Evolutionary conservation across 2,329 filamentous ascomycete species (phyloP), one percentile per base, ranked within the genome.

Genomic region (Elsinoe perseae): DNA sequence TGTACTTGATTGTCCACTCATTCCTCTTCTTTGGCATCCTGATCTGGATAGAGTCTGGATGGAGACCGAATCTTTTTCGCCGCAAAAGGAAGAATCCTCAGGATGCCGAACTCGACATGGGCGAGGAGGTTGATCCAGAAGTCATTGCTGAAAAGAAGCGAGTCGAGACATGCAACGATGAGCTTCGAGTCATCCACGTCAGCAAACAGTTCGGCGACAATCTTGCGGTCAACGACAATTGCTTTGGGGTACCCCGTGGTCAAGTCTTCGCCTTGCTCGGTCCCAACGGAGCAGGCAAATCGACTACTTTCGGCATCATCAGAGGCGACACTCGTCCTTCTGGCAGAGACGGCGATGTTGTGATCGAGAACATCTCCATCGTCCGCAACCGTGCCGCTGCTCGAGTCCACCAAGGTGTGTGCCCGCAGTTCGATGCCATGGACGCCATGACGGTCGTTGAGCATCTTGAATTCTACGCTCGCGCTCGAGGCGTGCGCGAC

Each of bases 271-370:
- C 90, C 0, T 78, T 96, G 0, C 79, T 97, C 1, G 91, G 91
- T 0, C 90, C 91, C 14, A 95, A 95, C 66, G 90, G 91, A 21
- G 92, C 91, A 1, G 91, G 91, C 57, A 96, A 96, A 65, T 89
- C 85, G 0, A 95, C 90, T 0, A 95, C 87, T 0, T 95, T 96
- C 63, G 89, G 85, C 1, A 76, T 95, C 42, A 89, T 97, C 61
- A 82, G 91, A 60, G 92, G 92, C n/a, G 91, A 96, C 64, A 79
- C 92, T 25, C 82, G 83, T 53, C 89, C 90, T 0, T 83, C 80
- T 16, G 75, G 73, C 50, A 80, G 82, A 55, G 80, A 81, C n/a
- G 88, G 89, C 28, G 87, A 95, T 57, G 82, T 96, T 3, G 79
- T 89, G 40, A 86, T 96, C 34, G 87, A 95, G 65, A 78, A 85